phyloP scores from a whole-genome alignment of 148 eudicot species.

The Persicaria tinctoria region DNA sequence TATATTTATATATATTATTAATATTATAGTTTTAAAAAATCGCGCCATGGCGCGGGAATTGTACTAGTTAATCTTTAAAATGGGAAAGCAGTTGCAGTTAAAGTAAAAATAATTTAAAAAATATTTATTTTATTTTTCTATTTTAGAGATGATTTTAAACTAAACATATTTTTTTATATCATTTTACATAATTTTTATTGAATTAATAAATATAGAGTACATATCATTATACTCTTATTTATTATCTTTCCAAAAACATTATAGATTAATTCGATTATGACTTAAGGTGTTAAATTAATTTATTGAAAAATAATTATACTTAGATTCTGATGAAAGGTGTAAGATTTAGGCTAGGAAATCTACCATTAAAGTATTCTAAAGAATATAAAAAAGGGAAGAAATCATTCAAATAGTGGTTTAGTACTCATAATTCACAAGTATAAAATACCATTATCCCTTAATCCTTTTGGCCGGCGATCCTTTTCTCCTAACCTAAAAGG shows the following conservation, averaged over 20 bases:
- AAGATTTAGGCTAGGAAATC: background rate
- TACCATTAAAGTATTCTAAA: constrained; percentile 1
- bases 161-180: too few species aligned
- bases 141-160: too few species aligned
- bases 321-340: constrained; percentile 1
- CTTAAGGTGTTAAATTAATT: background rate
- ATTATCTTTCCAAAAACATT: background rate
- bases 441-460: background rate
- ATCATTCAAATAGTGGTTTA: background rate
- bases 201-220: too few species aligned
- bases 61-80: too few species aligned
- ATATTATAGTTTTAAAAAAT: too few species aligned
- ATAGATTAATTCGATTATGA: background rate
- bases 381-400: background rate
- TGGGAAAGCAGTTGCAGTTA: too few species aligned
- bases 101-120: too few species aligned
- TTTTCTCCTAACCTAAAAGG: background rate
- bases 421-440: background rate
- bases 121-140: too few species aligned
- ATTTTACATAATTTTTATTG: too few species aligned
- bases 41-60: too few species aligned
- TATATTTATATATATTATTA: too few species aligned
- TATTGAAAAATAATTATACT: background rate
- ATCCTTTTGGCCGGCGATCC: background rate
- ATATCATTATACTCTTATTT: too few species aligned